A percentile compares a stretch with the other conserved stretches of the same genome.
Conservation (phyloP, 371 early-diverging fungal genomes). For the Lichtheimia ornata region DNA sequence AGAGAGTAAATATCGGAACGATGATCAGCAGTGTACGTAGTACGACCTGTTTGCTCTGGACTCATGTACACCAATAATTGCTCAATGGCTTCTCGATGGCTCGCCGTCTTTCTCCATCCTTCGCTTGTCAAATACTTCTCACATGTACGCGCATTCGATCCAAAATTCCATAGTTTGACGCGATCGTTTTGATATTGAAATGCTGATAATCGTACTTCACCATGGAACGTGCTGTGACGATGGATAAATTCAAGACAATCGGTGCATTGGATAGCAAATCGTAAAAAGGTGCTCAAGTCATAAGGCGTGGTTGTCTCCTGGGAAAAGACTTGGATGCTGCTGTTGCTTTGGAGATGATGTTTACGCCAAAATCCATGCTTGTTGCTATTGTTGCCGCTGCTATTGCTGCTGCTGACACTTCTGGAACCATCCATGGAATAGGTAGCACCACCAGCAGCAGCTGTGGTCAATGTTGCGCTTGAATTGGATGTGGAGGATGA, state of each 20-base stretch:
- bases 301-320: slow-evolving; percentile 8
- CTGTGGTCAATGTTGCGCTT: not conserved
- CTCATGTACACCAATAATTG: slow-evolving; percentile 37
- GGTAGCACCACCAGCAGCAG: no score
- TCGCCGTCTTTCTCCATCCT: slow-evolving; percentile 44
- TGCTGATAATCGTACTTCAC: slow-evolving; percentile 38
- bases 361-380: no score
- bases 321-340: not conserved
- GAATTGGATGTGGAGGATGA: no score
- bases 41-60: slow-evolving; percentile 61
- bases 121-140: slow-evolving; percentile 45
- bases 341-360: slow-evolving; percentile 4
- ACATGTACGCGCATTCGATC: slow-evolving; percentile 29
- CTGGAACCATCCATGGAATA: not conserved
- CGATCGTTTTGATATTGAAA: slow-evolving; percentile 37
- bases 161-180: slow-evolving; percentile 47
- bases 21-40: slow-evolving; percentile 58
- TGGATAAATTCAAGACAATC: slow-evolving; percentile 51
- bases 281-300: slow-evolving; percentile 44
- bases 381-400: no score
- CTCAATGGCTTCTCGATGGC: slow-evolving; percentile 27
- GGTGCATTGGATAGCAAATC: slow-evolving; percentile 47
- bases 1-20: slow-evolving; percentile 60
- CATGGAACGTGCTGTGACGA: slow-evolving; percentile 41
- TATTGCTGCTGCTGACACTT: no score